Evolutionary conservation across 2,329 filamentous ascomycete genomes (phyloP).

Genomic region (Fusarium chlamydosporum): DNA sequence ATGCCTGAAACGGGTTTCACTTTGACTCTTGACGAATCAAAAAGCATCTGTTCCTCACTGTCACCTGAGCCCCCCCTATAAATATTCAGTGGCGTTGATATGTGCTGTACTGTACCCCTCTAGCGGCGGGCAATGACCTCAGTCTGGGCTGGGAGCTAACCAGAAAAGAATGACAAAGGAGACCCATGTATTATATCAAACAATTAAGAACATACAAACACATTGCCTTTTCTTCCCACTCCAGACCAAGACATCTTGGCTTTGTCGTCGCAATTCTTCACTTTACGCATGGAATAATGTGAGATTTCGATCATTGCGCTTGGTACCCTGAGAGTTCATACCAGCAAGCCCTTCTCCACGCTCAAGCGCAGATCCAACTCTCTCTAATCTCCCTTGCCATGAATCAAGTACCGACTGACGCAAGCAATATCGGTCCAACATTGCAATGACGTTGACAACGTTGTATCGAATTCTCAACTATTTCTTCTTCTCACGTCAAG

Average conservation of each 20-base stretch:
- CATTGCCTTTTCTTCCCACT: conserved; percentile 3
- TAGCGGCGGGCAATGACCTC: conserved; percentile 32
- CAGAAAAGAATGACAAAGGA: conserved; percentile 6
- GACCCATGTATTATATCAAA: conserved; percentile 26
- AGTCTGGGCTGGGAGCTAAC: conserved; percentile 11
- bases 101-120: not conserved
- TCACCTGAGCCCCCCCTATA: conserved; percentile 21
- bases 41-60: conserved; percentile 27
- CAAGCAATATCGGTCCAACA: conserved; percentile 34
- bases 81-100: conserved; percentile 28
- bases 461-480: conserved; percentile 21
- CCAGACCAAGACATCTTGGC: conserved; percentile 2
- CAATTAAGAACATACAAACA: conserved; percentile 15
- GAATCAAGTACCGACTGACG: conserved; percentile 26
- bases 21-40: conserved; percentile 35
- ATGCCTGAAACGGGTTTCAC: conserved; percentile 52
- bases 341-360: conserved; percentile 22
- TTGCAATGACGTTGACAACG: conserved; percentile 33
- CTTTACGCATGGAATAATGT: not conserved
- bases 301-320: conserved; percentile 23
- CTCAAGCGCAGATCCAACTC: conserved; percentile 13
- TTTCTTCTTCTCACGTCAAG: not conserved
- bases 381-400: conserved; percentile 32
- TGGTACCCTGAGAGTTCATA: conserved; percentile 10
- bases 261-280: conserved; percentile 1